phyloP scores from a whole-genome alignment of 2,329 filamentous ascomycete species.

The Diaporthe batatas region DNA sequence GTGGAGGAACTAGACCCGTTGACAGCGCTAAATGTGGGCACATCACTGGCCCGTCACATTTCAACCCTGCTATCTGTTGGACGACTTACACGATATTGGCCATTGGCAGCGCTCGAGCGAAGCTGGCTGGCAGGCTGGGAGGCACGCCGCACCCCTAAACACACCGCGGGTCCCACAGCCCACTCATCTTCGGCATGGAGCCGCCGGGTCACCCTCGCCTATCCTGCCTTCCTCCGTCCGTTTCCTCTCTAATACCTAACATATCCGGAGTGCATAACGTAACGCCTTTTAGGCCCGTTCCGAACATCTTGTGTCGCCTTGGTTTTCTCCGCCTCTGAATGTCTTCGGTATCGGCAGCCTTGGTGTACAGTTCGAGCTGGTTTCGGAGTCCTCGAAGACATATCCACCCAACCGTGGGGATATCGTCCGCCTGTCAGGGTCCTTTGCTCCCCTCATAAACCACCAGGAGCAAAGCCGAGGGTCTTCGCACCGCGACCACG shows the following conservation, averaged over 20 bases:
- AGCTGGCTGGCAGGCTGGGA: neutral
- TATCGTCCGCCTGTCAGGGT: constrained; percentile 38
- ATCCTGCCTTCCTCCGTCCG: neutral
- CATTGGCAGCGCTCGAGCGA: neutral
- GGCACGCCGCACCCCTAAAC: neutral
- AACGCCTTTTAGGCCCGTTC: neutral
- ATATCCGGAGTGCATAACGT: neutral
- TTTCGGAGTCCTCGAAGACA: constrained; percentile 12
- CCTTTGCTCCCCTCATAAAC: constrained; percentile 58
- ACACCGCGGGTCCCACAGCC: neutral
- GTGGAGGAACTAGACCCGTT: neutral
- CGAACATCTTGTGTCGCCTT: neutral
- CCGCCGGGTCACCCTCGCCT: neutral
- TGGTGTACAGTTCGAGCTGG: neutral
- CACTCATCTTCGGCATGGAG: neutral
- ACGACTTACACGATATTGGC: neutral
- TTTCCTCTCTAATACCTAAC: neutral
- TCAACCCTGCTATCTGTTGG: neutral
- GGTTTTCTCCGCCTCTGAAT: neutral
- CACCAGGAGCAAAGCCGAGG: neutral
- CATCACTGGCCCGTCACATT: neutral
- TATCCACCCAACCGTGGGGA: constrained; percentile 17
- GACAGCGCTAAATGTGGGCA: constrained; percentile 8
- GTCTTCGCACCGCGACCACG: constrained; percentile 61
- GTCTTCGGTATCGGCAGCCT: neutral